Evolutionary conservation across 306 rosid species (phyloP).

Genomic region (Vigna angularis): DNA sequence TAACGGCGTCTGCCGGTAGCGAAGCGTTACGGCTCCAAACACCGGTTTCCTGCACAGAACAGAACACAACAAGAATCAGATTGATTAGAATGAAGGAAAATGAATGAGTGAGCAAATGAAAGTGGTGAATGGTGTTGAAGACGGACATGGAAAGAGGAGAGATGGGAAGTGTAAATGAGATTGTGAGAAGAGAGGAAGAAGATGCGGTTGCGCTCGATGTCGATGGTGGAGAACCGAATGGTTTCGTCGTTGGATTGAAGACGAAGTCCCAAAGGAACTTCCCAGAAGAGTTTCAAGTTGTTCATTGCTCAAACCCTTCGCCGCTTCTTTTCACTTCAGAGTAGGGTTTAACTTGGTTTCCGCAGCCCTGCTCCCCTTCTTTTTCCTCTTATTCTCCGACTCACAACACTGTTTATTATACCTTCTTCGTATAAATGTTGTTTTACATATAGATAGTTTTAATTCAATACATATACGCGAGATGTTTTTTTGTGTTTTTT

Average conservation of each 20-base stretch:
- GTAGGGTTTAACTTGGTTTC: slow-evolving; percentile 28
- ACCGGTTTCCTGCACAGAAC: slow-evolving; percentile 54
- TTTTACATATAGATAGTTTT: no score
- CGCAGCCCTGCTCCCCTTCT: neutral
- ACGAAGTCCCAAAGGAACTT: slow-evolving; percentile 52
- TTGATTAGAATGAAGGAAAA: neutral
- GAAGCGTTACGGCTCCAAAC: slow-evolving; percentile 58
- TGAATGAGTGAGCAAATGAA: neutral
- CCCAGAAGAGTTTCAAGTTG: slow-evolving; percentile 73
- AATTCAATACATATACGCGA: no score
- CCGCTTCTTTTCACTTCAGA: slow-evolving; percentile 9
- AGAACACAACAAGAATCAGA: neutral
- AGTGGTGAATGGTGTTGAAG: neutral
- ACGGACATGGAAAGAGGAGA: slow-evolving; percentile 76
- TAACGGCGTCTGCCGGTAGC: slow-evolving; percentile 50
- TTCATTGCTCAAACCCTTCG: slow-evolving; percentile 58
- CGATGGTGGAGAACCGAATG: slow-evolving; percentile 70
- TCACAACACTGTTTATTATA: no score
- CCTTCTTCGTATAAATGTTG: no score
- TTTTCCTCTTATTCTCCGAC: no score
- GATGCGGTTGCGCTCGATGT: slow-evolving; percentile 87
- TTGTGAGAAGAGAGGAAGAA: slow-evolving; percentile 85
- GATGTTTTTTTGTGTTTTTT: no score
- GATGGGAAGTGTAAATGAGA: slow-evolving; percentile 66
- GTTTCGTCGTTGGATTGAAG: slow-evolving; percentile 59